Conservation (phyloP, 306 rosid genomes). For the Vigna trinervia region DNA sequence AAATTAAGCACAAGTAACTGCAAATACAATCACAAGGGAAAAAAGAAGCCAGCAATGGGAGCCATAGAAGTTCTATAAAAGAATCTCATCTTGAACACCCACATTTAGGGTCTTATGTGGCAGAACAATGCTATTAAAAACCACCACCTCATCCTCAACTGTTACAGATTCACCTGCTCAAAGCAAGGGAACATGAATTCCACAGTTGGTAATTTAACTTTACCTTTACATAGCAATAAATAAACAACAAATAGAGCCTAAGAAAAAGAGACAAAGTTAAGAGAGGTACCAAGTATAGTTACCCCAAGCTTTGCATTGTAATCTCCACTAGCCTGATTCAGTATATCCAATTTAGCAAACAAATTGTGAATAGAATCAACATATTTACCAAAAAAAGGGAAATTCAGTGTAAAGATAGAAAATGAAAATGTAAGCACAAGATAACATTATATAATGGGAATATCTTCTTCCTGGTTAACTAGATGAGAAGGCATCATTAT, state of each 20-base stretch:
- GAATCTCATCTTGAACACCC: slow-evolving; percentile 91
- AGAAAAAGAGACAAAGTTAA: not conserved
- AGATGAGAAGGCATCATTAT: slow-evolving; percentile 24
- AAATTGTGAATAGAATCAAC: not conserved
- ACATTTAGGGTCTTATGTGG: slow-evolving; percentile 91
- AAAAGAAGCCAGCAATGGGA: slow-evolving; percentile 8
- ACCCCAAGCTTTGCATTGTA: slow-evolving; percentile 89
- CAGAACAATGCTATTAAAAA: slow-evolving; percentile 86
- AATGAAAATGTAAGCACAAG: not conserved
- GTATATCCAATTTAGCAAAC: slow-evolving; percentile 41
- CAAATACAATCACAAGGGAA: slow-evolving; percentile 30
- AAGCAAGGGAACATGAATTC: slow-evolving; percentile 42
- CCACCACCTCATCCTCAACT: slow-evolving; percentile 95
- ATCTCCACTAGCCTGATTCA: slow-evolving; percentile 85
- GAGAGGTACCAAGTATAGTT: slow-evolving; percentile 77
- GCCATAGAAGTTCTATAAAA: slow-evolving; percentile 56
- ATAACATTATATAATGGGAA: not conserved
- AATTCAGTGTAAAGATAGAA: not conserved
- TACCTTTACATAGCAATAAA: not conserved
- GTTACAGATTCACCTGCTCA: slow-evolving; percentile 84
- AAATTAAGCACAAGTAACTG: slow-evolving; percentile 6
- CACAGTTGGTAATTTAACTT: slow-evolving; percentile 1
- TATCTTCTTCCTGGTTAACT: slow-evolving; percentile 3
- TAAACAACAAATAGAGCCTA: too few relatives aligned
- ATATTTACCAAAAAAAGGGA: not conserved